Conservation (phyloP, 148 eudicot species). For the Talinum fruticosum region DNA sequence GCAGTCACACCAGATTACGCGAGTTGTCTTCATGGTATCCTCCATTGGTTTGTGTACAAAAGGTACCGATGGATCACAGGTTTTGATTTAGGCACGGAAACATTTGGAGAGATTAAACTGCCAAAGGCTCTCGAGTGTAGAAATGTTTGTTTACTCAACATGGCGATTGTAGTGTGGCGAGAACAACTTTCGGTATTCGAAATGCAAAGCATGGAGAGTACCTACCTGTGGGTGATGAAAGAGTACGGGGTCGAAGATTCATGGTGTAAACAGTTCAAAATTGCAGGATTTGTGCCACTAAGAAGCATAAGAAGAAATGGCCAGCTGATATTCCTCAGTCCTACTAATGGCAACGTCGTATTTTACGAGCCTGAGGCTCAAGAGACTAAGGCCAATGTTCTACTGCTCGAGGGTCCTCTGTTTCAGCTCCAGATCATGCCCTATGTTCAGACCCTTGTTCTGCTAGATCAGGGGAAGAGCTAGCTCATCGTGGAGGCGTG, state of each 20-base stretch:
- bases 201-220: background rate
- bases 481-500: background rate
- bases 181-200: constrained; percentile 11
- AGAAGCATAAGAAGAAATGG: background rate
- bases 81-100: constrained; percentile 18
- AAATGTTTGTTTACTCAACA: background rate
- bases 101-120: background rate
- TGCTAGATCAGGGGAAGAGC: background rate
- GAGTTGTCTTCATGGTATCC: background rate
- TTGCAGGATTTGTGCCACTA: background rate
- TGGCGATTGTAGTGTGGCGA: constrained; percentile 9
- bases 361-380: background rate
- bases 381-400: background rate
- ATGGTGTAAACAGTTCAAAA: constrained; percentile 12
- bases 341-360: background rate
- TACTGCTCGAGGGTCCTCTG: background rate
- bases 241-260: constrained; percentile 7
- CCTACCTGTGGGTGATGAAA: constrained; percentile 22
- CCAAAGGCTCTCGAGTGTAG: constrained; percentile 5
- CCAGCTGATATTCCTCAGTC: background rate
- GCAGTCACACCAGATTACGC: background rate
- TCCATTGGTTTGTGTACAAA: constrained; percentile 13
- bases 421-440: background rate
- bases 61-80: background rate
- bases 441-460: background rate